Percentiles rank a stretch among this genome's conserved stretches.
phyloP scores from a whole-genome alignment of 257 asterid species.

The Paulownia fortunei region DNA sequence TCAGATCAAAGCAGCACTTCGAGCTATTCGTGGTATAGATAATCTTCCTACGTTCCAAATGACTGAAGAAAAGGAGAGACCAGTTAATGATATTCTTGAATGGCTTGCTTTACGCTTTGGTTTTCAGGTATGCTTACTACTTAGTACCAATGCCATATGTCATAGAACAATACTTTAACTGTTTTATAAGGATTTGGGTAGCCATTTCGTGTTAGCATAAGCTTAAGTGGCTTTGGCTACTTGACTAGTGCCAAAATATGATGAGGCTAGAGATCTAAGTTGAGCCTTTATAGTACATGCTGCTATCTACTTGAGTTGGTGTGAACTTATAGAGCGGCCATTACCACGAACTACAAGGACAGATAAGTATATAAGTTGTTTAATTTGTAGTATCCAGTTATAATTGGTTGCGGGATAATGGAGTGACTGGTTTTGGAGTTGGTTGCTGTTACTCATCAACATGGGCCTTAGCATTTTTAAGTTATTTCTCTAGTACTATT shows the following conservation, averaged over 20 bases:
- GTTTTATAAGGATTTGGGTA: not conserved
- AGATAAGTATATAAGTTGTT: not conserved
- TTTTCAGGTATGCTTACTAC: slow-evolving; percentile 70
- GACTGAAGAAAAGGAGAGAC: slow-evolving; percentile 61
- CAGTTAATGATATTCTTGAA: slow-evolving; percentile 79
- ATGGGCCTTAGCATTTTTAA: slow-evolving; percentile 16
- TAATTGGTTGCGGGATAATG: not conserved
- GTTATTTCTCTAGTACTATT: not conserved
- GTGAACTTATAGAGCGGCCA: not conserved
- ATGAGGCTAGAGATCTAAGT: slow-evolving; percentile 10
- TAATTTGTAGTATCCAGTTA: not conserved
- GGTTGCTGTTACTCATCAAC: not conserved
- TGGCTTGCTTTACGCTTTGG: slow-evolving; percentile 97
- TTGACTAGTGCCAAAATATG: slow-evolving; percentile 1
- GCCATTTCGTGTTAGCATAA: slow-evolving; percentile 5
- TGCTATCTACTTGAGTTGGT: not conserved
- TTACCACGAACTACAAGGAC: not conserved
- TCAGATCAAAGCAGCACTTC: slow-evolving; percentile 85
- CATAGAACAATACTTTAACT: not conserved
- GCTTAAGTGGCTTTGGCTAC: not conserved
- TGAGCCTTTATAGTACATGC: not conserved
- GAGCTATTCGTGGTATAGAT: slow-evolving; percentile 67
- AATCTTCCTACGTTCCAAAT: slow-evolving; percentile 69
- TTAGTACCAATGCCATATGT: not conserved
- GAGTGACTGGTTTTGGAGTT: not conserved